phyloP scores from a whole-genome alignment of 176 grass and related monocot genomes.

The Cenchrus fungigraminus region DNA sequence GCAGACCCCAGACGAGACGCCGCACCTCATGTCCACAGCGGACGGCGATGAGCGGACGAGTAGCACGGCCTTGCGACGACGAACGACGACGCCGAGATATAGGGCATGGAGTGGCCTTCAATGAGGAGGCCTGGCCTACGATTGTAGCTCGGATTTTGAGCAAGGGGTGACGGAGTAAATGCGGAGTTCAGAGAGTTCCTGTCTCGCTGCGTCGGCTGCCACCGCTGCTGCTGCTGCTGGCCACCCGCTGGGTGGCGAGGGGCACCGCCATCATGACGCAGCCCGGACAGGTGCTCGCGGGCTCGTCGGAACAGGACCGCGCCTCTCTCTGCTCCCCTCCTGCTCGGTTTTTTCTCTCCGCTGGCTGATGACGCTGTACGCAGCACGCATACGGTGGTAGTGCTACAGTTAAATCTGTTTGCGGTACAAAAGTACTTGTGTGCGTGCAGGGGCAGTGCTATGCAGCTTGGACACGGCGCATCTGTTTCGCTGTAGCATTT shows the following conservation, averaged over 20 bases:
- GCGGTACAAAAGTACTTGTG: not conserved
- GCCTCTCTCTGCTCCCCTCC: not conserved
- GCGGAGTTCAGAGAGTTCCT: slow-evolving; percentile 46
- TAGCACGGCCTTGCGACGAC: not conserved
- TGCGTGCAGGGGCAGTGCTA: not conserved
- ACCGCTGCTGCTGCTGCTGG: not conserved
- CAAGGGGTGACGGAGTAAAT: slow-evolving; percentile 36
- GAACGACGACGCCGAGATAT: slow-evolving; percentile 18
- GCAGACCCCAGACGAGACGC: no score
- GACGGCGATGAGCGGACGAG: no score
- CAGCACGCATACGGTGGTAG: not conserved
- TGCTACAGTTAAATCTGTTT: not conserved
- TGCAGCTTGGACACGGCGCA: not conserved
- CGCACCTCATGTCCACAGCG: no score
- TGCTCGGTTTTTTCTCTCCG: not conserved
- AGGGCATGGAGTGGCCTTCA: slow-evolving; percentile 29
- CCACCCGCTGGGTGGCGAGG: slow-evolving; percentile 26
- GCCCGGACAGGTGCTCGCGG: slow-evolving; percentile 17
- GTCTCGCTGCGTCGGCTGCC: slow-evolving; percentile 27
- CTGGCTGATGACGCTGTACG: not conserved
- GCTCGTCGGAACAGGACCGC: not conserved
- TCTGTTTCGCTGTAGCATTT: no score
- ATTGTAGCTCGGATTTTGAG: slow-evolving; percentile 60
- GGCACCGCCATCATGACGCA: slow-evolving; percentile 39
- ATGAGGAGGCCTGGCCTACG: slow-evolving; percentile 19